These are phyloP conservation scores for Margaritispora aquatica DNA, from an alignment of 495 filamentous ascomycete species.

Conservation along the genomic window DNA sequence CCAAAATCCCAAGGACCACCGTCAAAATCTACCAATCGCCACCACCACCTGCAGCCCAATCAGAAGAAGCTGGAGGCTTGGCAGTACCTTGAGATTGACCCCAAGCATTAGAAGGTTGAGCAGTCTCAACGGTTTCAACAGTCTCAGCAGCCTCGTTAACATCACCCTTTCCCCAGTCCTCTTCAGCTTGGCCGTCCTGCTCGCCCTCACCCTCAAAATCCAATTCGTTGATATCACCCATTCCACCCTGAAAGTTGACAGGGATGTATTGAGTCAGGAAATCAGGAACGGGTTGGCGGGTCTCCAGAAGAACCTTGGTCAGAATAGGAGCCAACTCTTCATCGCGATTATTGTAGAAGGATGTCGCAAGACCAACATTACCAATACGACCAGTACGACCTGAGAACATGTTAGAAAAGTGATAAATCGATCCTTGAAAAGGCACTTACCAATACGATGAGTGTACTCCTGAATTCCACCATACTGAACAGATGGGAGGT, in stretches of 20 bases:
- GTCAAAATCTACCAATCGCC: no score
- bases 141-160: neutral
- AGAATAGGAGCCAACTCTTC: constrained; percentile 61
- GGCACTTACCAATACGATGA: constrained; percentile 82
- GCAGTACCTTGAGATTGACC: neutral
- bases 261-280: constrained; percentile 66
- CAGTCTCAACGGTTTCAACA: neutral
- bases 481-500: constrained; percentile 60
- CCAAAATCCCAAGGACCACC: no score
- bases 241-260: constrained; percentile 29
- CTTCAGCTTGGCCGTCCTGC: constrained; percentile 11
- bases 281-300: constrained; percentile 68
- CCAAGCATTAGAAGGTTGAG: constrained; percentile 12
- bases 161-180: constrained; percentile 10
- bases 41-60: no score
- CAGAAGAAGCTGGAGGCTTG: no score
- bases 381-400: constrained; percentile 94
- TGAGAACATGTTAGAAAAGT: constrained; percentile 29
- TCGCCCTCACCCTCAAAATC: constrained; percentile 44
- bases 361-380: constrained; percentile 76
- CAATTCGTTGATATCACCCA: constrained; percentile 32
- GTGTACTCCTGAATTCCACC: constrained; percentile 94
- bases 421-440: neutral
- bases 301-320: constrained; percentile 75
- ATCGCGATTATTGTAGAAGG: constrained; percentile 76